Percentiles rank a stretch among this genome's conserved stretches.
Evolutionary conservation across 331 rosid genomes (phyloP).

Genomic region (Saraca asoca): DNA sequence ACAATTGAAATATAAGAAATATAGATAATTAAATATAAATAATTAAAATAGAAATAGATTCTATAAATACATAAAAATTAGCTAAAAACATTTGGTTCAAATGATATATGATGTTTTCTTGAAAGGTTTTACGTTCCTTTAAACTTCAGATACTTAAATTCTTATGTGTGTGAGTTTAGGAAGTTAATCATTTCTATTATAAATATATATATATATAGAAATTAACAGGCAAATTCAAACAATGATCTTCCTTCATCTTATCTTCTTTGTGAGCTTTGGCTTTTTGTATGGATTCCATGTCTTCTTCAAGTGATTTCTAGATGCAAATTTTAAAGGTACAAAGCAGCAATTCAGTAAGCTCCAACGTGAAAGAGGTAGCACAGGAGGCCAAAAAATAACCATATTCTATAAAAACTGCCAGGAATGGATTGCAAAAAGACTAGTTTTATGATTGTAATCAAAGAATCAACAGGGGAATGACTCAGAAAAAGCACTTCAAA

Average conservation of each 20-base stretch:
- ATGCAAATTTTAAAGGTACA: conserved; percentile 30
- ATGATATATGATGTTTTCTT: too few species aligned
- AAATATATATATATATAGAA: too few species aligned
- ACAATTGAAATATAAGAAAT: too few species aligned
- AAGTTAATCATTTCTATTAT: too few species aligned
- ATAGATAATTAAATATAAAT: too few species aligned
- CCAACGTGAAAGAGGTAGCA: conserved; percentile 13
- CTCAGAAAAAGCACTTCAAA: background rate
- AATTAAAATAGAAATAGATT: too few species aligned
- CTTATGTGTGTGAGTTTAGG: too few species aligned
- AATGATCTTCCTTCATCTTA: conserved; percentile 37
- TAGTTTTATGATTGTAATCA: background rate
- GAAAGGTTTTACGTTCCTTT: too few species aligned
- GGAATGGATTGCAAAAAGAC: background rate
- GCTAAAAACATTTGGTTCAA: too few species aligned
- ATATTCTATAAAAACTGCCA: background rate
- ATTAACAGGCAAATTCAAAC: conserved; percentile 21
- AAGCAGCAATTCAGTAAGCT: conserved; percentile 15
- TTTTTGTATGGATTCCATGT: conserved; percentile 64
- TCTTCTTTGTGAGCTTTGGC: conserved; percentile 46
- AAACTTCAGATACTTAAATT: too few species aligned
- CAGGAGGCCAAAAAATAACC: conserved; percentile 3
- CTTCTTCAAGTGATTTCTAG: conserved; percentile 93
- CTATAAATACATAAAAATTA: too few species aligned
- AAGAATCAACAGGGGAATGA: background rate